Conservation (phyloP, 352 stramenopile species). For the Pythium biforme region DNA sequence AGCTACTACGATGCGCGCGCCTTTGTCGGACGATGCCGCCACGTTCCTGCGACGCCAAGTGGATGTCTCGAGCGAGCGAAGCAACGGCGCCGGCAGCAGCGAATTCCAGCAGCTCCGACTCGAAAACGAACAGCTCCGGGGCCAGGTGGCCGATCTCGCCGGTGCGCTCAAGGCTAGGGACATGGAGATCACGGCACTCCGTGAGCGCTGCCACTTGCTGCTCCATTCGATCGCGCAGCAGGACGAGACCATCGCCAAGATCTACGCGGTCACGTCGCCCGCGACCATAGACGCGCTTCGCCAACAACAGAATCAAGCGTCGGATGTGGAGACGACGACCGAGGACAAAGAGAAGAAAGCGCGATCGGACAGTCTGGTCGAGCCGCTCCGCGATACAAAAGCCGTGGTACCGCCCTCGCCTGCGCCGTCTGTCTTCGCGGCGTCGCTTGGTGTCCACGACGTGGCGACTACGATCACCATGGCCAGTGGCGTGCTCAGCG, state of each 20-base stretch:
- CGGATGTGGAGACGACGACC: too few relatives aligned
- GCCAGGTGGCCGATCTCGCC: conserved; percentile 60
- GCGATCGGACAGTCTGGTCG: conserved; percentile 1
- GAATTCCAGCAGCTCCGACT: conserved; percentile 25
- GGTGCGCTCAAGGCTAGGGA: conserved; percentile 70
- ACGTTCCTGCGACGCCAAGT: conserved; percentile 18
- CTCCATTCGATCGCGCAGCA: conserved; percentile 66
- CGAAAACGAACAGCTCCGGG: conserved; percentile 50
- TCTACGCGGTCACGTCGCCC: conserved; percentile 45
- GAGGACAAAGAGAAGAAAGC: conserved; percentile 1
- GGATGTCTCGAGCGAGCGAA: background rate
- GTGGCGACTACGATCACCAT: background rate
- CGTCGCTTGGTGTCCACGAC: background rate
- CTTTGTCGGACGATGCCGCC: conserved; percentile 16
- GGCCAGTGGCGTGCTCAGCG: conserved; percentile 31
- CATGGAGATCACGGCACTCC: conserved; percentile 64
- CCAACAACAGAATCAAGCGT: background rate
- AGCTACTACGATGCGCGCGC: background rate
- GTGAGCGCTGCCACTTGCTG: conserved; percentile 65
- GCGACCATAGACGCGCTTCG: conserved; percentile 12
- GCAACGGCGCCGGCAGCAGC: background rate
- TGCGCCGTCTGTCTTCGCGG: background rate
- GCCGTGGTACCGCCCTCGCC: background rate
- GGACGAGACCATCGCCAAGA: conserved; percentile 76
- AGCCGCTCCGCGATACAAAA: background rate